phyloP scores from a whole-genome alignment of 106 monocot genomes.

The Apostasia shenzhenica region DNA sequence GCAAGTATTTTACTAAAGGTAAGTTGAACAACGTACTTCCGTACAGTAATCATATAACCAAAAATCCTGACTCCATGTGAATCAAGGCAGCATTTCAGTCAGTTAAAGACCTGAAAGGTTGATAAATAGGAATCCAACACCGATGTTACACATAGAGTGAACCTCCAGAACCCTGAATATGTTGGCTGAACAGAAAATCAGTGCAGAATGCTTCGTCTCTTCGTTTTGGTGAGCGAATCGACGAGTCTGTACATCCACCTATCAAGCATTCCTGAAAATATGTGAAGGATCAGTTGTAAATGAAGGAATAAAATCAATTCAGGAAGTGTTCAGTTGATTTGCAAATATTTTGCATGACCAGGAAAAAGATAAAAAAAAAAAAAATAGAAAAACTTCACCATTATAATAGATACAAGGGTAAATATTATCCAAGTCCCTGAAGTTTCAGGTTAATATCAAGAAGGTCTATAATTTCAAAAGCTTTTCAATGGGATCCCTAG shows the following conservation, averaged over 20 bases:
- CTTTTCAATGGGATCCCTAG: no score
- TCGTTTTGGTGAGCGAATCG: constrained; percentile 54
- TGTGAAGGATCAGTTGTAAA: not conserved
- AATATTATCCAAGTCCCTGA: not conserved
- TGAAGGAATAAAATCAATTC: not conserved
- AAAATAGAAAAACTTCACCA: not conserved
- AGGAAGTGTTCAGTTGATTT: not conserved
- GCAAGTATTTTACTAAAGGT: no score
- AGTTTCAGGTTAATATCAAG: not conserved
- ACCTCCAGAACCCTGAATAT: no score
- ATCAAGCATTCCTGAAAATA: constrained; percentile 85
- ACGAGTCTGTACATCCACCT: constrained; percentile 79
- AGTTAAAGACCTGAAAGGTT: no score
- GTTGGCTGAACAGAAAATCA: constrained; percentile 5
- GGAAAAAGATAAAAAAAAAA: not conserved
- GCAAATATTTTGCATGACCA: not conserved
- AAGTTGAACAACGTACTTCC: no score
- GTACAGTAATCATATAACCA: no score
- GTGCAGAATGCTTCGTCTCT: constrained; percentile 27
- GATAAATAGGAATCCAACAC: no score
- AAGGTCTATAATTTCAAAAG: not conserved
- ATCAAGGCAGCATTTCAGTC: no score
- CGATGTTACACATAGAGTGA: no score
- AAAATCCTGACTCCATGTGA: no score
- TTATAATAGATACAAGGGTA: not conserved